Conservation (phyloP, 169 alveolate genomes). For the Plasmodium billcollinsi region DNA sequence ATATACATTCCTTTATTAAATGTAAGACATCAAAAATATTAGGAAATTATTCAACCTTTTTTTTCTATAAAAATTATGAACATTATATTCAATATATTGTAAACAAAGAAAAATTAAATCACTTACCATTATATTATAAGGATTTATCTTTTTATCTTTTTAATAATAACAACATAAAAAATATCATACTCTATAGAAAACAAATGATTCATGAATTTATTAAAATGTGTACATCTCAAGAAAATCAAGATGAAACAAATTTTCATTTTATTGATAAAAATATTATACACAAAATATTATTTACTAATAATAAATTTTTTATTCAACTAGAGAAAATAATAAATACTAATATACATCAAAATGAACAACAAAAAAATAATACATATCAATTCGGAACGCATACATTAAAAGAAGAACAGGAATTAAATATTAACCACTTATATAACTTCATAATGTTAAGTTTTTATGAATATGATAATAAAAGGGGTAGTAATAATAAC, state of each 20-base stretch:
- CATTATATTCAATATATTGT: constrained; percentile 59
- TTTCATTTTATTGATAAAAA: constrained; percentile 52
- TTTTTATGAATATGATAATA: not conserved
- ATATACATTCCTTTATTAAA: too few relatives aligned
- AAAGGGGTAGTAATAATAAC: not conserved
- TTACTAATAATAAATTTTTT: constrained; percentile 41
- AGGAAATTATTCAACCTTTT: constrained; percentile 31
- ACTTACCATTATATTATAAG: constrained; percentile 34
- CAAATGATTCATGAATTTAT: constrained; percentile 65
- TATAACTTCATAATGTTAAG: not conserved
- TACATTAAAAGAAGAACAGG: too few relatives aligned
- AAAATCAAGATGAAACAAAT: not conserved
- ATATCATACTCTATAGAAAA: constrained; percentile 58
- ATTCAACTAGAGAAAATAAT: not conserved
- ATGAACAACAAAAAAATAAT: not conserved
- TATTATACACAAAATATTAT: constrained; percentile 40
- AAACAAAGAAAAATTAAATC: constrained; percentile 18
- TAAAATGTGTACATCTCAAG: constrained; percentile 24
- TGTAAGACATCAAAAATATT: not conserved
- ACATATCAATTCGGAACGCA: too few relatives aligned
- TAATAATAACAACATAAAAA: constrained; percentile 47
- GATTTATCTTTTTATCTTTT: constrained; percentile 63
- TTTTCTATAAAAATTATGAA: constrained; percentile 67
- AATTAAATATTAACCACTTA: not conserved
- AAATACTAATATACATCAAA: not conserved